A percentile compares a stretch with the other conserved stretches of the same genome.
These are phyloP conservation scores for Pleurotus citrinopileatus DNA, from an alignment of 768 basidiomycete genomes.

Conservation along the genomic window DNA sequence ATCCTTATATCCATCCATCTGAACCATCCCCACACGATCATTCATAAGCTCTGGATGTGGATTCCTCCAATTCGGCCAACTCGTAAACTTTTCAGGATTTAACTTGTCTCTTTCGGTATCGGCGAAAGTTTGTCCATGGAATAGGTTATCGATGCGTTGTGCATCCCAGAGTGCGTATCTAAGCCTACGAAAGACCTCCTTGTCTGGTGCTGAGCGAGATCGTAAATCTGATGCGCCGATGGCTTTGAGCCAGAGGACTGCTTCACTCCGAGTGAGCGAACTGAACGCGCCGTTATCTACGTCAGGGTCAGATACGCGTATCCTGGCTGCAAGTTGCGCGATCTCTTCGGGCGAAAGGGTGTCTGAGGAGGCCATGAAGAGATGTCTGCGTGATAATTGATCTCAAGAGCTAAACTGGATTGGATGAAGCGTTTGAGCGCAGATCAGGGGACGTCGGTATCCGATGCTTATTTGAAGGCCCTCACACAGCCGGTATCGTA, in stretches of 20 bases:
- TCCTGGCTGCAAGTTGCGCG: slow-evolving; percentile 5
- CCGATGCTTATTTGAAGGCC: too few relatives aligned
- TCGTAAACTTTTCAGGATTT: not conserved
- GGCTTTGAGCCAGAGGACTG: slow-evolving; percentile 13
- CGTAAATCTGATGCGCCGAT: slow-evolving; percentile 13
- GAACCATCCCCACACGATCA: slow-evolving; percentile 1
- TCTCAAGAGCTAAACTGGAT: not conserved
- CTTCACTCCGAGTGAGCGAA: slow-evolving; percentile 15
- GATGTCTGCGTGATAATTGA: too few relatives aligned
- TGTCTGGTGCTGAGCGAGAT: not conserved
- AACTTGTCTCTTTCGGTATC: slow-evolving; percentile 14
- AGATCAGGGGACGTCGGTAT: too few relatives aligned
- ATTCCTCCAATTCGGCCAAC: slow-evolving; percentile 10
- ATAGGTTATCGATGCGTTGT: slow-evolving; percentile 19
- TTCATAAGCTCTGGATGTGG: slow-evolving; percentile 9
- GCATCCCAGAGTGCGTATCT: slow-evolving; percentile 16
- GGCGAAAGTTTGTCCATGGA: slow-evolving; percentile 11
- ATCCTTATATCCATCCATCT: slow-evolving; percentile 9
- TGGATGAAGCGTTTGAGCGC: not conserved
- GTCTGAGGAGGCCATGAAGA: not conserved
- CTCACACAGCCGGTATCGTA: too few relatives aligned
- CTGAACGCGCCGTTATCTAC: slow-evolving; percentile 17
- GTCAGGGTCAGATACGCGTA: slow-evolving; percentile 15
- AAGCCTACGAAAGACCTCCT: slow-evolving; percentile 13
- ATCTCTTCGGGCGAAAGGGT: slow-evolving; percentile 10